Base-by-base conservation (phyloP, 805 yeast genomes). In the Starmerella tilneyi region DNA sequence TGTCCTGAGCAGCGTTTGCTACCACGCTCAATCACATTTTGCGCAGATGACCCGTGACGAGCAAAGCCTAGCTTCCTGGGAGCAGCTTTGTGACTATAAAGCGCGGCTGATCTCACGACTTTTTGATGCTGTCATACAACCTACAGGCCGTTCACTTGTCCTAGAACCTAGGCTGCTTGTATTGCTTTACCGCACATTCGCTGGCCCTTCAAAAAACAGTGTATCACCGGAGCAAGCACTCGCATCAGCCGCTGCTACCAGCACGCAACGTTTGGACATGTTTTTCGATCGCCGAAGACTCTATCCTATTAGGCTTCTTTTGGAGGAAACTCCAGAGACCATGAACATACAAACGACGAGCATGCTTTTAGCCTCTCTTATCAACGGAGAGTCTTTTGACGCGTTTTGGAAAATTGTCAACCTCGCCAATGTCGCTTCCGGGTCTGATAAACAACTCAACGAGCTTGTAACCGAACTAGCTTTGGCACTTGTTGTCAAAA, bases 401-500 rank as follows among this genome's bases (percentile, higher is more conserved):
- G 45, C 55, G 19, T 61, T 64, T 37, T 64, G 67, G 67, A 47
- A 53, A 19, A 40, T 56, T 3, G 55, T 60, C 53, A 48, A 53
- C 19, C 46, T 48, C n/a, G 47, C 59, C 11, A 33, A 43, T 6
- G 15, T 37, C 11, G 41, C 52, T 5, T 46, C 51, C 3, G 28
- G 46, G 8, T 32, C 59, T 4, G 58, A 52, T 20, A 22, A 41
- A 5, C 54, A 51, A 29, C 38, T 56, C 29, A 41, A 56, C 43
- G 52, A 53, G 15, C 32, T 48, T 9, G 50, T 58, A 21, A 28
- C 38, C 11, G 54, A 45, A 37, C 47, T 50, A 13, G 51, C 42
- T 2, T 52, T 57, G 7, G 52, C 62, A 8, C 47, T 63, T 30
- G 60, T 63, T 4, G 53, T 61, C 3, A 53, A 54, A 20, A 41